Conservation (phyloP, 2,329 filamentous ascomycete species). For the Neofusicoccum umdonicola region DNA sequence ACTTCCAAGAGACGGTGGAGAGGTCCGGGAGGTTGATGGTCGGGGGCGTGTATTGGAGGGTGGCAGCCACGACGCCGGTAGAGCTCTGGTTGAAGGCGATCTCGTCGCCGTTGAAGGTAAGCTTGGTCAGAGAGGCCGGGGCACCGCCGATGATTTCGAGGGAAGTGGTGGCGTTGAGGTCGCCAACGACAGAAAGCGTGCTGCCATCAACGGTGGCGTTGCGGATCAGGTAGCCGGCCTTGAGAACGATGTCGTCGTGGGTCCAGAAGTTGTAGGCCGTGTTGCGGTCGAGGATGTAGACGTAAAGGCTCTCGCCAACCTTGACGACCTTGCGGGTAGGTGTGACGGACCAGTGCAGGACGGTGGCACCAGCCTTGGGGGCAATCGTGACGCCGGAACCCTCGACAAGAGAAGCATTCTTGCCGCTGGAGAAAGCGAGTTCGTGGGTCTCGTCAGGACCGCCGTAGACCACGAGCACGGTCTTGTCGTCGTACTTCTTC, state of each 20-base stretch:
- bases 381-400: slow-evolving; percentile 40
- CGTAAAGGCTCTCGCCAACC: slow-evolving; percentile 48
- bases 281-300: slow-evolving; percentile 54
- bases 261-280: slow-evolving; percentile 29
- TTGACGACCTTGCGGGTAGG: slow-evolving; percentile 52
- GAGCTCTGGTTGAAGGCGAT: slow-evolving; percentile 42
- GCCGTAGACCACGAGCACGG: slow-evolving; percentile 63
- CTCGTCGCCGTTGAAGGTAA: slow-evolving; percentile 61
- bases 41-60: slow-evolving; percentile 51
- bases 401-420: slow-evolving; percentile 36
- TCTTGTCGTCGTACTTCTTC: slow-evolving; percentile 60
- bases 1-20: slow-evolving; percentile 62
- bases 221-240: slow-evolving; percentile 64
- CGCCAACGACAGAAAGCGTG: slow-evolving; percentile 64
- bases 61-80: slow-evolving; percentile 51
- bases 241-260: slow-evolving; percentile 53
- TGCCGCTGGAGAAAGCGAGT: slow-evolving; percentile 48
- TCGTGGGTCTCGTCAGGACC: slow-evolving; percentile 63
- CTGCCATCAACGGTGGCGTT: slow-evolving; percentile 56
- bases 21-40: slow-evolving; percentile 58
- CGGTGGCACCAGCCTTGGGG: slow-evolving; percentile 43
- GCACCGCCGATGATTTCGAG: slow-evolving; percentile 68
- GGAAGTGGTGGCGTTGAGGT: slow-evolving; percentile 67
- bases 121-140: slow-evolving; percentile 48
- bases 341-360: slow-evolving; percentile 57